phyloP scores from a whole-genome alignment of 2,329 filamentous ascomycete species.

The Chrysoporthe cubensis region DNA sequence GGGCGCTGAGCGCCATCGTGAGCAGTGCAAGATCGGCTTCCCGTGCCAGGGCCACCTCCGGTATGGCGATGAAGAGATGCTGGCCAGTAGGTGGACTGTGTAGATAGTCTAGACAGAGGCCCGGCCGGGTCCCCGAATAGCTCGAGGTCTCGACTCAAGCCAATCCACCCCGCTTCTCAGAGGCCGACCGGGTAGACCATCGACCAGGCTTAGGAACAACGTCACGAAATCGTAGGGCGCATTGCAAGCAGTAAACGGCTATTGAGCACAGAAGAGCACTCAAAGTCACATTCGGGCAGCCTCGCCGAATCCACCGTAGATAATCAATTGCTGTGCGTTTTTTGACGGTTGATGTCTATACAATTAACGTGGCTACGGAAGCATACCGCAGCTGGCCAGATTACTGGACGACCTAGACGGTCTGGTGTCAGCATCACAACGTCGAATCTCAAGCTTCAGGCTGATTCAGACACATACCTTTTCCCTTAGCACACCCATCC shows the following conservation, averaged over 20 bases:
- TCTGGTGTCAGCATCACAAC: conserved; percentile 14
- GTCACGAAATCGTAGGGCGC: not conserved
- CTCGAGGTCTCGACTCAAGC: not conserved
- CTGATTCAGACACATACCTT: conserved; percentile 66
- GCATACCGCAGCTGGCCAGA: conserved; percentile 12
- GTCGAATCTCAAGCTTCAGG: not conserved
- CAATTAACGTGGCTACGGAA: conserved; percentile 27
- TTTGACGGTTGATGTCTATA: conserved; percentile 21
- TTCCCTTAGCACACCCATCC: conserved; percentile 88
- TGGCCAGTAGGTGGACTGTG: not conserved
- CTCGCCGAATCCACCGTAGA: not conserved
- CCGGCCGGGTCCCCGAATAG: not conserved
- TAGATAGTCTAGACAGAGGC: not conserved
- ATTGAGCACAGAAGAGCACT: not conserved
- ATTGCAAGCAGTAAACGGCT: not conserved
- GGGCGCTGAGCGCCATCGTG: no score
- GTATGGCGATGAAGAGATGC: not conserved
- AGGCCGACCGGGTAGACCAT: not conserved
- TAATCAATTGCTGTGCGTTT: not conserved
- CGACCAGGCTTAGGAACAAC: not conserved
- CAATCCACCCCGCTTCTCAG: not conserved
- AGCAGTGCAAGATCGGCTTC: no score
- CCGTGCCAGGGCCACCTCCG: no score
- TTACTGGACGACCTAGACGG: conserved; percentile 29
- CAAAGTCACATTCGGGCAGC: not conserved